Percentiles rank a stretch among this genome's conserved stretches.
These are phyloP conservation scores for Chlorella sp. DNA, from an alignment of 139 green algal genomes.

Conservation along the genomic window DNA sequence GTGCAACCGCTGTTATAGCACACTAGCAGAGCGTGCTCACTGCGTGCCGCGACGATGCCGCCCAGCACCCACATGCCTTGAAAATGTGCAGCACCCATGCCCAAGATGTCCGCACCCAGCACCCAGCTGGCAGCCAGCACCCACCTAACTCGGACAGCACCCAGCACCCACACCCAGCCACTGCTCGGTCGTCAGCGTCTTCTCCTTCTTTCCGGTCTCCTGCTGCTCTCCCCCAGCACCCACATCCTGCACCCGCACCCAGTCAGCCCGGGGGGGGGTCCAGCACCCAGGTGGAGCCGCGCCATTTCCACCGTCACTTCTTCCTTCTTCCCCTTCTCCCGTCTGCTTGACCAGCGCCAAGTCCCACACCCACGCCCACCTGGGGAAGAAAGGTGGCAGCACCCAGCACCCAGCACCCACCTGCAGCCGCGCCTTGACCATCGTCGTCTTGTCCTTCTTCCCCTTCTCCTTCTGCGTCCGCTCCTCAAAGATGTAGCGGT, in stretches of 20 bases:
- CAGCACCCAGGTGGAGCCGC: neutral
- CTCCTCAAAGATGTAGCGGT: constrained; percentile 95
- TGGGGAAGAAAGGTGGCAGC: no score
- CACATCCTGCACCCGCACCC: neutral
- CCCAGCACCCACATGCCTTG: no score
- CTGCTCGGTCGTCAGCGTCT: no score
- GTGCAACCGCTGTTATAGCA: no score
- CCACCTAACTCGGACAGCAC: neutral
- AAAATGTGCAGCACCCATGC: neutral
- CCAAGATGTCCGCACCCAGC: no score
- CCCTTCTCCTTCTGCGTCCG: constrained; percentile 63
- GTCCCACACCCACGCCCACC: no score
- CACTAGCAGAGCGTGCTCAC: no score
- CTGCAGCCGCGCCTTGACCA: constrained; percentile 75
- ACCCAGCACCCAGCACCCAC: constrained; percentile 30
- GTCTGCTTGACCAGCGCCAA: neutral
- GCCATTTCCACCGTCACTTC: neutral
- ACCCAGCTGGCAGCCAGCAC: no score
- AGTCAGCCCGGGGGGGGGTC: neutral
- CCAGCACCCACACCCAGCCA: neutral
- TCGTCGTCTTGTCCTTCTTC: constrained; percentile 62
- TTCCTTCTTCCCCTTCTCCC: neutral
- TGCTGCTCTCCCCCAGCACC: neutral
- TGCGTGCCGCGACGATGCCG: no score
- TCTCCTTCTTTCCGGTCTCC: no score